Percentiles rank a stretch among this genome's conserved stretches.
Evolutionary conservation across 2,329 filamentous ascomycete genomes (phyloP).

Genomic region (Rhynchosporium graminicola): DNA sequence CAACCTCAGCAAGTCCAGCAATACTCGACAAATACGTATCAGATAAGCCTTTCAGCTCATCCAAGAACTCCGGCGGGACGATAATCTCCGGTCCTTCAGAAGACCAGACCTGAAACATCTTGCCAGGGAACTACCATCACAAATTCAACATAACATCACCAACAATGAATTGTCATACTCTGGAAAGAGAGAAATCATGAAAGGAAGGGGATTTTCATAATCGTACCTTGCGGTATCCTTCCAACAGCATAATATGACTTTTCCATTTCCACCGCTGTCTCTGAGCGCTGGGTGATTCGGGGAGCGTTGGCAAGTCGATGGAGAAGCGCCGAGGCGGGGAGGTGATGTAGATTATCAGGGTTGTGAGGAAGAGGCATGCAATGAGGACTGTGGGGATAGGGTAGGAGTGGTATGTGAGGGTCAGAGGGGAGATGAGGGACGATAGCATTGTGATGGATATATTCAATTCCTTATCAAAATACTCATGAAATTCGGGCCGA

Average conservation of each 20-base stretch:
- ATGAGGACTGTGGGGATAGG: background rate
- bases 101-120: conserved; percentile 6
- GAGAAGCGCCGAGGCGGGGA: background rate
- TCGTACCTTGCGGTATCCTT: conserved; percentile 1
- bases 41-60: conserved; percentile 6
- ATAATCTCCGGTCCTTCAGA: conserved; percentile 9
- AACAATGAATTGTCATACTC: no score
- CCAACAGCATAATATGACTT: background rate
- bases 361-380: background rate
- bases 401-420: background rate
- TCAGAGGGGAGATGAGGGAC: background rate
- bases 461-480: no score
- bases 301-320: conserved; percentile 1
- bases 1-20: background rate
- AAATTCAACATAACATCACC: no score
- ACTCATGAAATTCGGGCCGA: no score
- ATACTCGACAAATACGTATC: background rate
- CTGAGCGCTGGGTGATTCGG: background rate
- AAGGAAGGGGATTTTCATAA: background rate
- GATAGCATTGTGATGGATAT: background rate
- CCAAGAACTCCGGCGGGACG: background rate
- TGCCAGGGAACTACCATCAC: background rate
- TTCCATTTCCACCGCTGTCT: conserved; percentile 1
- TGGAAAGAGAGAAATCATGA: background rate
- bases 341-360: background rate